Conservation (phyloP, 2,329 filamentous ascomycete genomes). For the Colletotrichum neosansevieriae region DNA sequence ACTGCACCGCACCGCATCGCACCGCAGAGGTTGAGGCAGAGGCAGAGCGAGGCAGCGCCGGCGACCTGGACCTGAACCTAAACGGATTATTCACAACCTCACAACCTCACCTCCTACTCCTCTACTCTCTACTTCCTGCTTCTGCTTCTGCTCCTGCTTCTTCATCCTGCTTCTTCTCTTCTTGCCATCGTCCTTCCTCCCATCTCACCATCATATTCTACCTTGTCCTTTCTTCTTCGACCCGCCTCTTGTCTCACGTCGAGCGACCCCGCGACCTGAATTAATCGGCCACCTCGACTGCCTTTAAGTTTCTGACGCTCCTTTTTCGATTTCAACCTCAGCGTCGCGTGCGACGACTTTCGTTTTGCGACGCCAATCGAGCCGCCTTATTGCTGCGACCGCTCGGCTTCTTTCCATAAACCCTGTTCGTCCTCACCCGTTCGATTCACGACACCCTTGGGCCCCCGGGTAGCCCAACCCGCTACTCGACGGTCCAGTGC, state of each 20-base stretch:
- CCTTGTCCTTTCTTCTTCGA: constrained; percentile 20
- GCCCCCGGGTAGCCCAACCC: not conserved
- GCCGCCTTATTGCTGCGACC: constrained; percentile 3
- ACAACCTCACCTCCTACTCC: constrained; percentile 36
- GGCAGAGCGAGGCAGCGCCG: constrained; percentile 23
- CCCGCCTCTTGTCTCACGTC: constrained; percentile 30
- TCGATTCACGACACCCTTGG: constrained; percentile 15
- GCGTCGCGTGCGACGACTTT: constrained; percentile 41
- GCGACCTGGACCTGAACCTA: constrained; percentile 25
- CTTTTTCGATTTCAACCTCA: constrained; percentile 34
- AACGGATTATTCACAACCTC: constrained; percentile 39
- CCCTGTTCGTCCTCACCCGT: constrained; percentile 10
- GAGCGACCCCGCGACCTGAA: constrained; percentile 34
- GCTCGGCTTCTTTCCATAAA: constrained; percentile 13
- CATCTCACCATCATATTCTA: constrained; percentile 1
- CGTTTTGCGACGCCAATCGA: constrained; percentile 39
- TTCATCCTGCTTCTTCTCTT: constrained; percentile 18
- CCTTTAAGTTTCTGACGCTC: constrained; percentile 38
- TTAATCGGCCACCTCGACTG: constrained; percentile 25
- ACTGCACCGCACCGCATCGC: too few species aligned
- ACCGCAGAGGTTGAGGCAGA: constrained; percentile 23
- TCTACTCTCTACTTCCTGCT: constrained; percentile 8
- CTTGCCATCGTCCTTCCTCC: not conserved
- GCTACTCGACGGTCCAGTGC: constrained; percentile 5
- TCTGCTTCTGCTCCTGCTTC: constrained; percentile 2